A percentile compares a stretch with the other conserved stretches of the same genome.
phyloP scores from a whole-genome alignment of 306 rosid genomes.

The Quercus gilva region DNA sequence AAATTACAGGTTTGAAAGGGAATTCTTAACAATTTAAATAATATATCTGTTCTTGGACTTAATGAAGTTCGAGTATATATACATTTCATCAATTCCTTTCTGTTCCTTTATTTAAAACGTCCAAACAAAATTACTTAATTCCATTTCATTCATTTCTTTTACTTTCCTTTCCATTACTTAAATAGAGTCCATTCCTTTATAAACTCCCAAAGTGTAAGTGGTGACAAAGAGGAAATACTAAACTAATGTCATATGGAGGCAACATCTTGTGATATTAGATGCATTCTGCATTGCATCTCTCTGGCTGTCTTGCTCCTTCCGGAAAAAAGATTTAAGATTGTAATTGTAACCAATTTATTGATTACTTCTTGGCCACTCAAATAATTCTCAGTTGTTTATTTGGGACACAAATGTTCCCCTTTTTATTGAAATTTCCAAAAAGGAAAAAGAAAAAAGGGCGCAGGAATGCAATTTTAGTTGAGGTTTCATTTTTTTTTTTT shows the following conservation, averaged over 20 bases:
- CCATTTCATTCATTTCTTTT: too few relatives aligned
- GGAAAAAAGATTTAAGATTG: not conserved
- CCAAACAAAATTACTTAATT: too few relatives aligned
- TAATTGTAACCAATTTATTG: too few relatives aligned
- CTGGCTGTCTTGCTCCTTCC: not conserved
- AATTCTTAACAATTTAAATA: not conserved
- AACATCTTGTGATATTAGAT: not conserved
- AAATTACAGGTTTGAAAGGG: not conserved
- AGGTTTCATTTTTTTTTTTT: not conserved
- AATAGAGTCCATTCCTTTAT: too few relatives aligned
- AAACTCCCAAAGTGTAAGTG: not conserved
- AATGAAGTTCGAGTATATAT: not conserved
- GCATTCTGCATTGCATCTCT: constrained; percentile 1
- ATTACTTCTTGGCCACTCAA: not conserved
- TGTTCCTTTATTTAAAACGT: too few relatives aligned
- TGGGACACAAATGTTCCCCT: not conserved
- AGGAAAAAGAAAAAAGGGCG: not conserved
- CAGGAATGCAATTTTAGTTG: not conserved
- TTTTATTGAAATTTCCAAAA: not conserved
- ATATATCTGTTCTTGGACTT: not conserved
- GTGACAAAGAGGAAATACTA: not conserved
- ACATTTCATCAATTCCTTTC: not conserved
- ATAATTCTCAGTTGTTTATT: not conserved
- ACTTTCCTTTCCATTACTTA: too few relatives aligned
- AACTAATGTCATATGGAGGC: not conserved